Evolutionary conservation across 441 rosid species (phyloP), one percentile per base, ranked within the genome.

Genomic region (Kokia cookei): DNA sequence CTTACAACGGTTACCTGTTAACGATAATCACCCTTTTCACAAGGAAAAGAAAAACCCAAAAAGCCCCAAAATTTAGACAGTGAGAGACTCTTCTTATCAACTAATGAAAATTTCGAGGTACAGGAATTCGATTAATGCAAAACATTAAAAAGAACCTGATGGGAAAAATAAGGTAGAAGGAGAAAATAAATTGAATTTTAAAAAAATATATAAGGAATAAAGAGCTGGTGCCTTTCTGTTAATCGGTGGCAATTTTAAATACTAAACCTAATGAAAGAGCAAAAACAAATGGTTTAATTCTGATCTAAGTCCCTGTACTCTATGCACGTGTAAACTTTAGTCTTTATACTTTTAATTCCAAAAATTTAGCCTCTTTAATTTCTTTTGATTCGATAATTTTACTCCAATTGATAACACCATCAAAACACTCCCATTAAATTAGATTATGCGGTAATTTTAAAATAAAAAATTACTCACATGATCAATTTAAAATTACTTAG

Each of bases 201-300:
- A 19, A 35, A 53, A 53, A 78, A 73, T 65, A 19, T 19, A 55
- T 19, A 47, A 47, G 14, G 50, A 47, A 27, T 27, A 59, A 10
- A 59, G 11, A 65, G 54, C 69, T 76, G 81, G 74, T 81, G 78
- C 84, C 81, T 79, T 80, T 76, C 85, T 82, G 86, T 75, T 73
- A 82, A 82, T 79, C 82, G 87, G 82, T 85, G 84, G 86, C 88
- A 77, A 79, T 66, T 80, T 76, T 68, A 45, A 76, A 71, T 51
- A n/a, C 7, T 51, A 51, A 51, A 51, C 7, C 19, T 51, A 51
- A 14, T 2, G 32, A 11, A 24, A 11, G 62, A 59, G 58, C 42
- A 54, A n/a, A 54, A 54, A 17, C 19, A 54, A 17, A 54, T n/a
- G 40, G 40, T 37, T 37, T 37, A 37, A 37, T 37, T 37, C 40